Conservation (phyloP, 2,329 filamentous ascomycete species). For the Mycosphaerella sp. region DNA sequence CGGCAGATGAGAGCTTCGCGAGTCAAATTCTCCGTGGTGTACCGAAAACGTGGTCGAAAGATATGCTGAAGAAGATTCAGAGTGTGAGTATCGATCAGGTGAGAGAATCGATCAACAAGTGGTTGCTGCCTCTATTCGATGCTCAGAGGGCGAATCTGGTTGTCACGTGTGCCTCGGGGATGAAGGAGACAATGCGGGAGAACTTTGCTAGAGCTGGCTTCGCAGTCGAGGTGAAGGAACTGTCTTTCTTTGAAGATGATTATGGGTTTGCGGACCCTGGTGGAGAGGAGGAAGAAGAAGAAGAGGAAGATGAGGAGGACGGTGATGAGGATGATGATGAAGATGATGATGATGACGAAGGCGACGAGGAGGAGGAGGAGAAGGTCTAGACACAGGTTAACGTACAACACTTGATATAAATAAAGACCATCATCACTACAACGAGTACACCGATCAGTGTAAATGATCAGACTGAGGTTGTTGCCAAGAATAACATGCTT, state of each 20-base stretch:
- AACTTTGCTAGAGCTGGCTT: constrained; percentile 73
- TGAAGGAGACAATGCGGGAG: constrained; percentile 73
- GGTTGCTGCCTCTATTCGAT: constrained; percentile 74
- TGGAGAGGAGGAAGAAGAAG: constrained; percentile 54
- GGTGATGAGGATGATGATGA: constrained; percentile 48
- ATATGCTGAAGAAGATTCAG: constrained; percentile 70
- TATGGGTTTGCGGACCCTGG: constrained; percentile 69
- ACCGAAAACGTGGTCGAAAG: constrained; percentile 68
- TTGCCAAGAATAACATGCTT: not conserved
- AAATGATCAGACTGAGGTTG: not conserved
- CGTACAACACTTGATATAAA: no score
- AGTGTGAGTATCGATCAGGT: constrained; percentile 72
- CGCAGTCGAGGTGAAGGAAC: constrained; percentile 64
- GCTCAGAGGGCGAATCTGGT: constrained; percentile 77
- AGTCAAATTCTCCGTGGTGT: constrained; percentile 72
- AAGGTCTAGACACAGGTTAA: not conserved
- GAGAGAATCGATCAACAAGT: constrained; percentile 62
- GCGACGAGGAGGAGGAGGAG: not conserved
- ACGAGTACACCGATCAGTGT: no score
- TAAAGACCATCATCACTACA: no score
- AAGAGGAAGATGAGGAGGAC: constrained; percentile 54
- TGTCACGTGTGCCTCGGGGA: constrained; percentile 77
- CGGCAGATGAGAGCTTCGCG: constrained; percentile 77
- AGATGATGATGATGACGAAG: constrained; percentile 26
- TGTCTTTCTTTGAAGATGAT: constrained; percentile 80